Evolutionary conservation across 2,329 filamentous ascomycete genomes (phyloP).

Genomic region (Fusarium piperis): DNA sequence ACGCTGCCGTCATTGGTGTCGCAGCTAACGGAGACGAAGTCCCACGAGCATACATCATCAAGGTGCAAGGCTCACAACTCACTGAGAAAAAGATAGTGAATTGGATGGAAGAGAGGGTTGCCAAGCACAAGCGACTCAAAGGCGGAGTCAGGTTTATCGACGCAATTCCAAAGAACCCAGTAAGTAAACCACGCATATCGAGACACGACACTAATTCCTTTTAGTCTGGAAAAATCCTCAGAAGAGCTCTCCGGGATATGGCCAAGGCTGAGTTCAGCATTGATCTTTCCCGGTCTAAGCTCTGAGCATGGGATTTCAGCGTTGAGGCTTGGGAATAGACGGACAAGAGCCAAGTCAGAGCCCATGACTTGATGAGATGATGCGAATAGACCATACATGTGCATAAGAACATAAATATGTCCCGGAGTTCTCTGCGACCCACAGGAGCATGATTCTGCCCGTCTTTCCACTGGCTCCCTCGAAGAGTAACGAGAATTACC

Average conservation of each 20-base stretch:
- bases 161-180: conserved; percentile 75
- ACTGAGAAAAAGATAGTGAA: conserved; percentile 59
- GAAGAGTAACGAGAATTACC: not conserved
- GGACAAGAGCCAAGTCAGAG: not conserved
- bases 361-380: not conserved
- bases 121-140: conserved; percentile 72
- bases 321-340: not conserved
- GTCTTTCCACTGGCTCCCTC: not conserved
- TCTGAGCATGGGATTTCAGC: not conserved
- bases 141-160: conserved; percentile 70
- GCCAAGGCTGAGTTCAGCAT: not conserved
- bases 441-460: not conserved
- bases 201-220: not conserved
- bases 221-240: not conserved
- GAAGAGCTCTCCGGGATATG: not conserved
- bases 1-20: conserved; percentile 71
- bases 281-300: not conserved
- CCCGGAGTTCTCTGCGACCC: too few species aligned
- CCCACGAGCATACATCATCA: conserved; percentile 69
- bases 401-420: not conserved
- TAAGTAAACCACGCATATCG: conserved; percentile 8
- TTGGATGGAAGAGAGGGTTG: conserved; percentile 71
- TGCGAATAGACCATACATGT: not conserved
- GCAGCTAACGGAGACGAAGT: conserved; percentile 59
- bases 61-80: conserved; percentile 49